These are phyloP conservation scores for Choiromyces venosus DNA, from an alignment of 495 filamentous ascomycete genomes.

Conservation along the genomic window DNA sequence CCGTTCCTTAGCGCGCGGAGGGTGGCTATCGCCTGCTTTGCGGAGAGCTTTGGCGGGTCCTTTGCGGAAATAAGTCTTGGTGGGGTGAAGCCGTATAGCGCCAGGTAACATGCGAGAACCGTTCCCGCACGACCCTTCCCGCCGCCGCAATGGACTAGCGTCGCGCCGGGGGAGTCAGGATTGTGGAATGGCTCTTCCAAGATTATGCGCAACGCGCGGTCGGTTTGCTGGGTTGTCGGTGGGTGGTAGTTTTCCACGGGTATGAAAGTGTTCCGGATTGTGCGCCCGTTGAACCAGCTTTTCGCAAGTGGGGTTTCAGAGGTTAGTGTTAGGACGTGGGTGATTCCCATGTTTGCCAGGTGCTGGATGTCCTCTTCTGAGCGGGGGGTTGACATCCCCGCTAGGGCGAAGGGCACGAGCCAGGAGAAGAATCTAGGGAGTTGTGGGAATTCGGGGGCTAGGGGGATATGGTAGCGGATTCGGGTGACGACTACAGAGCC, in stretches of 20 bases:
- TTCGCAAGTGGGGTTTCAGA: slow-evolving; percentile 16
- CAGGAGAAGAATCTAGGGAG: slow-evolving; percentile 36
- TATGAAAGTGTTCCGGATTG: slow-evolving; percentile 19
- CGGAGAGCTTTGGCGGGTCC: slow-evolving; percentile 9
- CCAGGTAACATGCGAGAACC: slow-evolving; percentile 25
- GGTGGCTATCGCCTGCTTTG: background rate
- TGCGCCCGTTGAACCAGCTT: slow-evolving; percentile 15
- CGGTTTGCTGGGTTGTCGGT: slow-evolving; percentile 19
- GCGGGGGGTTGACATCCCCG: slow-evolving; percentile 25
- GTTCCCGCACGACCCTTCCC: slow-evolving; percentile 34
- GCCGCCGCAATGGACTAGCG: slow-evolving; percentile 32
- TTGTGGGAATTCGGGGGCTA: background rate
- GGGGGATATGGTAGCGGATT: slow-evolving; percentile 8
- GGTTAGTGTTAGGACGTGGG: slow-evolving; percentile 29
- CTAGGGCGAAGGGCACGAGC: slow-evolving; percentile 16
- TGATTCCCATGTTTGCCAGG: slow-evolving; percentile 15
- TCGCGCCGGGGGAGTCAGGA: background rate
- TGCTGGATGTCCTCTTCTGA: slow-evolving; percentile 3
- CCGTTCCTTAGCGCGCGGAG: slow-evolving; percentile 14
- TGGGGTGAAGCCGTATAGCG: slow-evolving; percentile 20
- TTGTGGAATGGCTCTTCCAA: slow-evolving; percentile 8
- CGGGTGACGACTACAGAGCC: background rate
- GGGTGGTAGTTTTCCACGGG: slow-evolving; percentile 23
- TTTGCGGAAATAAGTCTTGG: background rate
- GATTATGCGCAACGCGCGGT: slow-evolving; percentile 13